Percentiles rank a stretch among this genome's conserved stretches.
Evolutionary conservation across 2,329 filamentous ascomycete genomes (phyloP).

Genomic region (Colletotrichum sp.): DNA sequence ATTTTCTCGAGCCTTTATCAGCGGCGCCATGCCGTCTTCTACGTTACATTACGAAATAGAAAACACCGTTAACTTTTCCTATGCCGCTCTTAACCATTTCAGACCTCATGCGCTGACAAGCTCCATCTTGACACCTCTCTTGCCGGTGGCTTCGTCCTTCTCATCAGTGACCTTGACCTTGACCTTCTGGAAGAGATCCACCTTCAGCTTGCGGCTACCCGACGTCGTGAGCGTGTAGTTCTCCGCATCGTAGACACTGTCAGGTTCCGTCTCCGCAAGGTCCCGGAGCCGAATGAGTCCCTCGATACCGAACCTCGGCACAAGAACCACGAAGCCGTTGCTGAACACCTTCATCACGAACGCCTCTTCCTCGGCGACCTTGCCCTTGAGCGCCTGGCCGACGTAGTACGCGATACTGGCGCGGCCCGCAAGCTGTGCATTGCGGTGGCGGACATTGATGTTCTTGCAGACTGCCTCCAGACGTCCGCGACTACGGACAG

Average conservation of each 20-base stretch:
- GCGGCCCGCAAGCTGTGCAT: constrained; percentile 93
- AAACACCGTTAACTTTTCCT: background rate
- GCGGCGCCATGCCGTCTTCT: background rate
- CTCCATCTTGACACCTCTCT: constrained; percentile 86
- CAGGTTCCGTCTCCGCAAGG: constrained; percentile 77
- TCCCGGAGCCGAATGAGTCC: constrained; percentile 87
- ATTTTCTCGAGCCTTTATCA: background rate
- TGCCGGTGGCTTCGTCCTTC: constrained; percentile 94
- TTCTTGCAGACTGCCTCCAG: constrained; percentile 96
- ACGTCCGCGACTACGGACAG: constrained; percentile 80
- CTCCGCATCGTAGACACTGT: constrained; percentile 84
- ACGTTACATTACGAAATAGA: background rate
- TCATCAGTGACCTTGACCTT: constrained; percentile 88
- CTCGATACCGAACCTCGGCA: constrained; percentile 95
- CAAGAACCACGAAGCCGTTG: constrained; percentile 96
- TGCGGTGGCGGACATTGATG: constrained; percentile 96
- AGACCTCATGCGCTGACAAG: constrained; percentile 47
- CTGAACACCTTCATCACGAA: constrained; percentile 98
- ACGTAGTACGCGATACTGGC: constrained; percentile 98
- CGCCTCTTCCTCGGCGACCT: constrained; percentile 80
- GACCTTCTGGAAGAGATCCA: constrained; percentile 94
- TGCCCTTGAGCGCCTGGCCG: constrained; percentile 88
- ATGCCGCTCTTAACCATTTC: background rate
- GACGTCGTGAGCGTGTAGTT: constrained; percentile 75
- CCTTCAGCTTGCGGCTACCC: constrained; percentile 59